phyloP scores from a whole-genome alignment of 768 basidiomycete genomes.

The Tulasnella sp. region DNA sequence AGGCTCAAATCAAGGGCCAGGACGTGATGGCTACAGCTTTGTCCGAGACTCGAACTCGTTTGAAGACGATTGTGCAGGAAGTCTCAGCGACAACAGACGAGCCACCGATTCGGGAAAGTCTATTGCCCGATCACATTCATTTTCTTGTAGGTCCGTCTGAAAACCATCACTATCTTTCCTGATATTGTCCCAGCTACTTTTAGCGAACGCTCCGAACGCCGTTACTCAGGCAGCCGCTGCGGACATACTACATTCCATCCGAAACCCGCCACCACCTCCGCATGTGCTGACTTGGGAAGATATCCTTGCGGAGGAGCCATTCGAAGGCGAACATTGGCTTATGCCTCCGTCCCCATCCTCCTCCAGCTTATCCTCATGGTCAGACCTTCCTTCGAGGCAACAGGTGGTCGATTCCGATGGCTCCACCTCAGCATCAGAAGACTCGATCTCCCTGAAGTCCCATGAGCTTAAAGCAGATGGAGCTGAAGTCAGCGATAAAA shows the following conservation, averaged over 20 bases:
- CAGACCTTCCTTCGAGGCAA: slow-evolving; percentile 21
- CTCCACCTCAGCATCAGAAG: slow-evolving; percentile 14
- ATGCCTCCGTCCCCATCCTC: slow-evolving; percentile 58
- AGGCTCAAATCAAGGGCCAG: slow-evolving; percentile 69
- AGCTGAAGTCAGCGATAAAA: background rate
- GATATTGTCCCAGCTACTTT: slow-evolving; percentile 42
- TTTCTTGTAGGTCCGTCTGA: slow-evolving; percentile 57
- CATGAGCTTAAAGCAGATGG: background rate
- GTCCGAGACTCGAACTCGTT: slow-evolving; percentile 53
- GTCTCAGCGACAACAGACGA: slow-evolving; percentile 2
- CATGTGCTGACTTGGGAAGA: slow-evolving; percentile 66
- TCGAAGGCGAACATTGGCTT: slow-evolving; percentile 86
- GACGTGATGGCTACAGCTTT: slow-evolving; percentile 66
- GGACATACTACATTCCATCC: slow-evolving; percentile 51
- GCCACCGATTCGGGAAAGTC: background rate
- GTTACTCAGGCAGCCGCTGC: slow-evolving; percentile 60
- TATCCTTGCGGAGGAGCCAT: slow-evolving; percentile 81
- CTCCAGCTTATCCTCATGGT: slow-evolving; percentile 14
- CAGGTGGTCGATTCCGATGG: background rate
- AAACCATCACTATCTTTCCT: background rate
- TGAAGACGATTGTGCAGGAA: slow-evolving; percentile 47
- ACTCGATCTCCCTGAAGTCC: background rate
- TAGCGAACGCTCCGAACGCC: slow-evolving; percentile 58
- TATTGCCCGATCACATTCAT: slow-evolving; percentile 70
- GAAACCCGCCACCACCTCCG: slow-evolving; percentile 51